These are phyloP conservation scores for Yarrowia phangngaensis DNA, from an alignment of 805 yeast genomes.

Conservation along the genomic window DNA sequence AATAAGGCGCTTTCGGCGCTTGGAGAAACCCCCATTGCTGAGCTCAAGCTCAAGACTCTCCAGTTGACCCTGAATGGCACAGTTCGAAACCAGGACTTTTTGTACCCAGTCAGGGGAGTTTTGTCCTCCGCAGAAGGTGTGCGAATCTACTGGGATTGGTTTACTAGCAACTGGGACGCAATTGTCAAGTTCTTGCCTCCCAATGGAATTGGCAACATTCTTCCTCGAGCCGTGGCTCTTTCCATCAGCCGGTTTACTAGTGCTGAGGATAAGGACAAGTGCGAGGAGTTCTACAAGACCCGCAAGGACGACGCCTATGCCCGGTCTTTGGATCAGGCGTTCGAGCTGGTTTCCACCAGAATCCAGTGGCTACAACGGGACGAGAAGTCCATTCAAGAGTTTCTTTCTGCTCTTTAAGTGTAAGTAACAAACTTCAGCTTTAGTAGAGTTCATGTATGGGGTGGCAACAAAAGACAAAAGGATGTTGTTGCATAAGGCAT, in stretches of 20 bases:
- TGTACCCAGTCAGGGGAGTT: constrained; percentile 73
- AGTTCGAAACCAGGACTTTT: constrained; percentile 64
- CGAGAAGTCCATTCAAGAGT: constrained; percentile 41
- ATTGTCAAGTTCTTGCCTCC: constrained; percentile 70
- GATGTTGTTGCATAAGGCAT: too few relatives aligned
- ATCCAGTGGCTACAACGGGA: constrained; percentile 52
- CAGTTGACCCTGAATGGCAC: constrained; percentile 55
- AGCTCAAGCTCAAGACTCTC: constrained; percentile 54
- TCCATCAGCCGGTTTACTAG: constrained; percentile 60
- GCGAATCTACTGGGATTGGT: constrained; percentile 70
- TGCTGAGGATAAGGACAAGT: constrained; percentile 51
- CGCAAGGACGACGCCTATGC: constrained; percentile 55
- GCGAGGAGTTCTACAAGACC: constrained; percentile 46
- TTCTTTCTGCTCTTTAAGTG: constrained; percentile 43
- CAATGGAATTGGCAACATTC: constrained; percentile 57
- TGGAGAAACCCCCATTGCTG: constrained; percentile 56
- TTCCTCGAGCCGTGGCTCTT: constrained; percentile 66
- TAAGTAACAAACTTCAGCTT: too few relatives aligned
- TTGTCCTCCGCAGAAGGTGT: constrained; percentile 63
- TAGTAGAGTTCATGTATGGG: not conserved
- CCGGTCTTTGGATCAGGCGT: constrained; percentile 52
- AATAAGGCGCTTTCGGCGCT: constrained; percentile 63
- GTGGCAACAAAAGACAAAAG: too few relatives aligned
- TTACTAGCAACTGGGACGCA: constrained; percentile 63
- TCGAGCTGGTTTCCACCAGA: constrained; percentile 52